Evolutionary conservation across 306 rosid genomes (phyloP).

Genomic region (Dalbergia cultrata): DNA sequence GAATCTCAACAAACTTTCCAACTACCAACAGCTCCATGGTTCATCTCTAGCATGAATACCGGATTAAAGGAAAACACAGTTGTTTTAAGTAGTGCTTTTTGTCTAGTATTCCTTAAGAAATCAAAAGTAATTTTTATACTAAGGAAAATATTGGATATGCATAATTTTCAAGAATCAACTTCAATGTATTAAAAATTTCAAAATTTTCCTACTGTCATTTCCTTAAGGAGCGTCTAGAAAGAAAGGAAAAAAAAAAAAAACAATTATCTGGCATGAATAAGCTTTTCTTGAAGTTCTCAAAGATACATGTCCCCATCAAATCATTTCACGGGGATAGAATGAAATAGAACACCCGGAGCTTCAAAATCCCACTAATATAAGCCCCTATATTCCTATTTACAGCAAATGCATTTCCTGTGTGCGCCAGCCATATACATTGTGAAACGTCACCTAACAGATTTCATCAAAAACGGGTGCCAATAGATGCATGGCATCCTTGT

Average conservation of each 20-base stretch:
- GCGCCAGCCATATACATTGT: background rate
- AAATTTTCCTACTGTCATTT: no score
- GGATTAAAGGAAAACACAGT: background rate
- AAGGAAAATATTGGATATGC: no score
- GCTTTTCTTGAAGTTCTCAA: background rate
- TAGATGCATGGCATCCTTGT: background rate
- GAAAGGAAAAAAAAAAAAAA: no score
- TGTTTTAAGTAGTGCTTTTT: no score
- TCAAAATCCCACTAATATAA: constrained; percentile 11
- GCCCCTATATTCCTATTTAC: background rate
- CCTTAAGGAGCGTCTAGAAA: no score
- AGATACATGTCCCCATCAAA: background rate
- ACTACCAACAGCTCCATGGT: background rate
- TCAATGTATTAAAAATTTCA: no score
- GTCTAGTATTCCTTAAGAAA: no score
- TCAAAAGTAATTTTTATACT: no score
- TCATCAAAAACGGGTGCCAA: background rate
- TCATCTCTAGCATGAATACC: background rate
- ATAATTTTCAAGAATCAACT: no score
- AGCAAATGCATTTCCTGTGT: background rate
- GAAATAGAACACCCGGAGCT: background rate
- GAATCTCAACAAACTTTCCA: background rate
- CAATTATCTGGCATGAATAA: background rate
- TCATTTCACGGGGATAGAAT: background rate
- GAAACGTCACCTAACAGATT: background rate